Conservation (phyloP, 164 flowering plant species). For the Chimonanthus salicifolius region DNA sequence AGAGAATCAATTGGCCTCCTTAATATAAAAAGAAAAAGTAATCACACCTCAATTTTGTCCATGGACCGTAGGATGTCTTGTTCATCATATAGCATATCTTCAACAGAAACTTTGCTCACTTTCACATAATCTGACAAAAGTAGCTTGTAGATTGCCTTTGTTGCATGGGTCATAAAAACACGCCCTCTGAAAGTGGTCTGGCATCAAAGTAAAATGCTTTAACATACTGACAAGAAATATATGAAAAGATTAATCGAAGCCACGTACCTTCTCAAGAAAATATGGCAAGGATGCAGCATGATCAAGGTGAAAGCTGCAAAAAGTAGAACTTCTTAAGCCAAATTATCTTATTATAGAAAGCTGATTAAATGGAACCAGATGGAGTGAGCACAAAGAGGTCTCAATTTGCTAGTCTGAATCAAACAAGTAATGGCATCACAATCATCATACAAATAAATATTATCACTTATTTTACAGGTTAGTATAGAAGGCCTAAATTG, state of each 20-base stretch:
- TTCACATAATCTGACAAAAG: slow-evolving; percentile 36
- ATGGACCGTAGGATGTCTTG: slow-evolving; percentile 83
- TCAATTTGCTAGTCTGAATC: too few relatives aligned
- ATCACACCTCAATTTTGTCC: slow-evolving; percentile 85
- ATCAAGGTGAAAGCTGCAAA: slow-evolving; percentile 88
- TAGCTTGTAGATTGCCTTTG: slow-evolving; percentile 80
- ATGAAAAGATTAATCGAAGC: not conserved
- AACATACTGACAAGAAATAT: slow-evolving; percentile 1
- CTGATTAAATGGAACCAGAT: too few relatives aligned
- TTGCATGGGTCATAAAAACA: slow-evolving; percentile 58
- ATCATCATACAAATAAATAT: too few relatives aligned
- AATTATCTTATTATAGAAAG: not conserved
- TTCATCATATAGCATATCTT: slow-evolving; percentile 52
- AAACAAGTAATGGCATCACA: too few relatives aligned
- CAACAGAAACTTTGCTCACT: slow-evolving; percentile 72
- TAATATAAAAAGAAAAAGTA: not conserved
- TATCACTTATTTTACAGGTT: too few relatives aligned
- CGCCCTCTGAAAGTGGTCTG: slow-evolving; percentile 96
- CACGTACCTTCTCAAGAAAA: slow-evolving; percentile 81
- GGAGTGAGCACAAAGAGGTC: too few relatives aligned
- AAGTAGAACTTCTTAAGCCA: not conserved
- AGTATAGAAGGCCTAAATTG: too few relatives aligned
- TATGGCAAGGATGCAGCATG: slow-evolving; percentile 98
- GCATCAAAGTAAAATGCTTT: slow-evolving; percentile 6
- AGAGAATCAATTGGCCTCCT: too few relatives aligned